Evolutionary conservation across 805 yeast genomes (phyloP).

Genomic region (Cyberlindnera amylophila): DNA sequence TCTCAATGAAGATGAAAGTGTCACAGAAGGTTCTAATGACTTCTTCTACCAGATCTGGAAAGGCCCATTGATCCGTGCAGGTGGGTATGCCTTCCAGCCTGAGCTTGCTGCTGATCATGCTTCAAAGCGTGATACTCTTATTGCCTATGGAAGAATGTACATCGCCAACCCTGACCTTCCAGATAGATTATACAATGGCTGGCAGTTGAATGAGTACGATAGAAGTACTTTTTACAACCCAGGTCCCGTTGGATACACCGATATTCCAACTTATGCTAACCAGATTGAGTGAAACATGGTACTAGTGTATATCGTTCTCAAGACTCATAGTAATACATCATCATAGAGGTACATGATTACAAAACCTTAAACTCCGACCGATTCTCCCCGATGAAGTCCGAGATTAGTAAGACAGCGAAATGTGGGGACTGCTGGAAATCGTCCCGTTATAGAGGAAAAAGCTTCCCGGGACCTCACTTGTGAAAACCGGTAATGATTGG

Average conservation of each 20-base stretch:
- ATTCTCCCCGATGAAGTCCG: too few relatives aligned
- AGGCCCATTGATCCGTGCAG: constrained; percentile 34
- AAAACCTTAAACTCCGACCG: too few relatives aligned
- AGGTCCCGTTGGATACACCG: constrained; percentile 1
- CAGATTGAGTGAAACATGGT: not conserved
- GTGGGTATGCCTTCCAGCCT: constrained; percentile 8
- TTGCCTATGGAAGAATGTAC: constrained; percentile 38
- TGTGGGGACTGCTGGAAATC: too few relatives aligned
- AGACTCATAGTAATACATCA: too few relatives aligned
- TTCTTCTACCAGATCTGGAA: constrained; percentile 39
- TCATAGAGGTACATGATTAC: too few relatives aligned
- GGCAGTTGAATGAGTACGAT: constrained; percentile 33
- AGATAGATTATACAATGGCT: constrained; percentile 32
- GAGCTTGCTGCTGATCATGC: constrained; percentile 5
- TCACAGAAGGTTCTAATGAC: constrained; percentile 26
- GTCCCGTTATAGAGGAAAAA: too few relatives aligned
- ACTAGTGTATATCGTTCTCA: not conserved
- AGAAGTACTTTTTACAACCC: constrained; percentile 35
- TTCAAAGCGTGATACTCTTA: constrained; percentile 7
- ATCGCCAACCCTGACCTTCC: constrained; percentile 39
- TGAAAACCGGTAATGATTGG: too few relatives aligned
- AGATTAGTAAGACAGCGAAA: too few relatives aligned
- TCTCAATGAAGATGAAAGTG: constrained; percentile 1
- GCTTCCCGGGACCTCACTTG: too few relatives aligned
- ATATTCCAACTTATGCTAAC: not conserved